These are phyloP conservation scores for Yamadazyma ubonensis DNA, from an alignment of 805 yeast species.

Conservation along the genomic window DNA sequence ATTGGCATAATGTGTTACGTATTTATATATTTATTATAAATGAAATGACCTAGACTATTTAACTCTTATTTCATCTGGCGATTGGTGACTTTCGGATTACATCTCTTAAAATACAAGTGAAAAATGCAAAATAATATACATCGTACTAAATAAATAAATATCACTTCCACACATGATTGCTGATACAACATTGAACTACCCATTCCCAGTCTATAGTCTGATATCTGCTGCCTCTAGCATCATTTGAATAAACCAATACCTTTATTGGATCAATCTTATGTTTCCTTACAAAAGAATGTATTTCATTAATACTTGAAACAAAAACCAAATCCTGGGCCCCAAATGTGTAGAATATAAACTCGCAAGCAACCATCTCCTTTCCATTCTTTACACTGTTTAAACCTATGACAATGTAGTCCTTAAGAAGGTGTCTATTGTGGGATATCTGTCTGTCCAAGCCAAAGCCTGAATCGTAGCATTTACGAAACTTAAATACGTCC, in stretches of 20 bases:
- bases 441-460: conserved; percentile 41
- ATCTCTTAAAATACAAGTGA: too few relatives aligned
- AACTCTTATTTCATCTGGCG: too few relatives aligned
- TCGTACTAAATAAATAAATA: too few relatives aligned
- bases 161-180: conserved; percentile 35
- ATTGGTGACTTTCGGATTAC: too few relatives aligned
- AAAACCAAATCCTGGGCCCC: conserved; percentile 35
- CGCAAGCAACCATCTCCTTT: conserved; percentile 34
- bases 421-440: conserved; percentile 38
- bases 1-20: conserved; percentile 12
- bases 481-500: conserved; percentile 46
- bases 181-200: conserved; percentile 62
- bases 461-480: conserved; percentile 30
- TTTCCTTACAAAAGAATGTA: conserved; percentile 5
- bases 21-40: background rate
- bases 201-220: conserved; percentile 55
- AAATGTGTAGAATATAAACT: conserved; percentile 45
- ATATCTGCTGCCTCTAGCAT: background rate
- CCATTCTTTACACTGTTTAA: conserved; percentile 25
- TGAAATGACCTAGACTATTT: too few relatives aligned
- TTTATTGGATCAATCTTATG: background rate
- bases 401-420: conserved; percentile 36
- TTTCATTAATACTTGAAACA: conserved; percentile 8
- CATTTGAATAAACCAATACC: conserved; percentile 29
- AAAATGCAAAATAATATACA: too few relatives aligned